These are phyloP conservation scores for Antrodiella citrinella DNA, from an alignment of 768 basidiomycete species.

Conservation along the genomic window DNA sequence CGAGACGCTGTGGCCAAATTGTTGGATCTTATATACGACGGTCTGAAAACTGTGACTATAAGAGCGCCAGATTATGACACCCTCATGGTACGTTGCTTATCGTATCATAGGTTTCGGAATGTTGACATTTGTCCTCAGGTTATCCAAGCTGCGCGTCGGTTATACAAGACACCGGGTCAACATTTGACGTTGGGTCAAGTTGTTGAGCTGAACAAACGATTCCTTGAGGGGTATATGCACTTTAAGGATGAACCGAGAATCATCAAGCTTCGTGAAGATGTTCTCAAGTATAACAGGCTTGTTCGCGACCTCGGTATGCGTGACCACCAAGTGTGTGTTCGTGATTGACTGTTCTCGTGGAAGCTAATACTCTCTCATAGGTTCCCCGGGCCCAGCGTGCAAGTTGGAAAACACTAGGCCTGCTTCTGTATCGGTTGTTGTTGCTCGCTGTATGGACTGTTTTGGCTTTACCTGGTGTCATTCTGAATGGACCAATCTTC, in stretches of 20 bases:
- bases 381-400: conserved; percentile 85
- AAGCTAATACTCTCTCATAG: conserved; percentile 26
- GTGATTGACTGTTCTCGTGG: conserved; percentile 1
- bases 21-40: conserved; percentile 84
- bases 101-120: conserved; percentile 13
- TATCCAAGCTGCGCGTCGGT: conserved; percentile 87
- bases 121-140: conserved; percentile 42
- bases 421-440: conserved; percentile 74
- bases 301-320: conserved; percentile 85
- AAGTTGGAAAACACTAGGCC: conserved; percentile 77
- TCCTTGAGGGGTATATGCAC: conserved; percentile 86
- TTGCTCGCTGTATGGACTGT: conserved; percentile 76
- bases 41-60: conserved; percentile 88
- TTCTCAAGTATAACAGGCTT: conserved; percentile 84
- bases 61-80: conserved; percentile 95
- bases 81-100: conserved; percentile 67
- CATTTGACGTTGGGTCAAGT: conserved; percentile 92
- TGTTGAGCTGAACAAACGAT: conserved; percentile 87
- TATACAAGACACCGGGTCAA: conserved; percentile 93
- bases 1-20: conserved; percentile 82
- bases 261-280: conserved; percentile 68
- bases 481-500: conserved; percentile 91
- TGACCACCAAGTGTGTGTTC: conserved; percentile 77
- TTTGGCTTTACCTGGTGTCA: conserved; percentile 82
- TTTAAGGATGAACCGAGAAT: conserved; percentile 92